Conservation (phyloP, 306 rosid genomes). For the Delonix regia region DNA sequence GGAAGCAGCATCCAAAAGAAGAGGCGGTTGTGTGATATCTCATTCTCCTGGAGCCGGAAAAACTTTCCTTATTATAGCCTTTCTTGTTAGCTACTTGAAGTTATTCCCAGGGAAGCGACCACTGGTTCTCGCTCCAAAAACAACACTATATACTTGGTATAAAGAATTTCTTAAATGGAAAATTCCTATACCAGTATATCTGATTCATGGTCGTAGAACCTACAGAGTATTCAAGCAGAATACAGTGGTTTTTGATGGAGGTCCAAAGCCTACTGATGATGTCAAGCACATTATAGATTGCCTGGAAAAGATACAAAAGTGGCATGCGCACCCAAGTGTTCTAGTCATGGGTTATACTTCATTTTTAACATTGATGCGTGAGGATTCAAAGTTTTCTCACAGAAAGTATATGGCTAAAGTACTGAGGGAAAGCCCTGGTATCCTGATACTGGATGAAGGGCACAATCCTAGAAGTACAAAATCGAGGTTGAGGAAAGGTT, state of each 20-base stretch:
- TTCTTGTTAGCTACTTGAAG: constrained; percentile 80
- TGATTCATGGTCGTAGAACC: constrained; percentile 72
- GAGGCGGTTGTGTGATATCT: constrained; percentile 82
- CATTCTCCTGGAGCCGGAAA: constrained; percentile 90
- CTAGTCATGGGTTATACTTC: constrained; percentile 97
- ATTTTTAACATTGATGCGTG: constrained; percentile 87
- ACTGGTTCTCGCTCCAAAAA: constrained; percentile 83
- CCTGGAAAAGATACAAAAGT: constrained; percentile 70
- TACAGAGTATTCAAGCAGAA: constrained; percentile 50
- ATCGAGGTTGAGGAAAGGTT: constrained; percentile 86
- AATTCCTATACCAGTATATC: constrained; percentile 75
- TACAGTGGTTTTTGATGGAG: constrained; percentile 49
- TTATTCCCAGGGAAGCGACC: constrained; percentile 81
- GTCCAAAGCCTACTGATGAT: constrained; percentile 63
- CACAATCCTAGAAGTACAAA: constrained; percentile 98
- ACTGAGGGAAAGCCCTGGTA: constrained; percentile 89
- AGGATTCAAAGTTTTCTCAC: constrained; percentile 79
- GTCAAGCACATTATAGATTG: constrained; percentile 82
- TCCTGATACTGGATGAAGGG: constrained; percentile 87
- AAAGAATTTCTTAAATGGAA: constrained; percentile 88
- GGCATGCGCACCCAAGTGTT: constrained; percentile 95
- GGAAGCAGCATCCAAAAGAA: constrained; percentile 52
- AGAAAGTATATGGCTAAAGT: constrained; percentile 92
- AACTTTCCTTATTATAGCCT: constrained; percentile 78
- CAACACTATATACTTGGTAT: constrained; percentile 87